Evolutionary conservation across 2,329 filamentous ascomycete species (phyloP), one percentile per base, ranked within the genome.

Genomic region (Alternaria novae-zelandiae): DNA sequence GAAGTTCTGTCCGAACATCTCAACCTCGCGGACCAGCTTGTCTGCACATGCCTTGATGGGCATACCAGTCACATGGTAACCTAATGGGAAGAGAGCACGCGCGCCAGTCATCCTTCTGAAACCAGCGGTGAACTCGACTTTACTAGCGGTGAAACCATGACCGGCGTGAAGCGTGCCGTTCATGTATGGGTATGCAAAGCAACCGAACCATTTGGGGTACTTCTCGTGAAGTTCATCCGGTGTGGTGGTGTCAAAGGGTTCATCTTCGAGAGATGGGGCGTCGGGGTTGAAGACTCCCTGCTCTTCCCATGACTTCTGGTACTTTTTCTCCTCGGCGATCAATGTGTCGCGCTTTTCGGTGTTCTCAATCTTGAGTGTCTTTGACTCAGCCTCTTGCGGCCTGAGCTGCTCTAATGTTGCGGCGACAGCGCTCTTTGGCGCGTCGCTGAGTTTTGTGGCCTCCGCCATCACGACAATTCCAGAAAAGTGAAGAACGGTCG

Each of bases 41-140:
- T 99, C 95, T 58, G 96, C 94, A 75, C 93, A 96, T 6, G 96
- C 94, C 65, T 97, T 97, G 85, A 99, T 99, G 9, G 78, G 75
- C 91, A 99, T 96, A 73, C 96, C 96, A 0, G 95, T 98, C 83
- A 91, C 93, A 85, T 99, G 96, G 84, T 94, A 99, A 30, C 95
- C 96, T 76, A 96, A 90, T 61, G 96, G 96, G 79, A 96, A 97
- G 57, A 98, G 85, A 61, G 90, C 86, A 57, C 91, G 87, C 85
- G 95, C 95, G 76, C 96, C 96, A 79, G 94, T 89, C 93, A 98
- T 96, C 59, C 95, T 87, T 50, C 91, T 90, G 77, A 93, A 94
- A 46, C 95, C 93, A 23, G 91, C 88, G 61, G 90, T 90, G 80
- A 98, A 99, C 82, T 99, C 96, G 73, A 97, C 89, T 82, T 99